phyloP scores from a whole-genome alignment of 495 filamentous ascomycete genomes.

The Xylona heveae region DNA sequence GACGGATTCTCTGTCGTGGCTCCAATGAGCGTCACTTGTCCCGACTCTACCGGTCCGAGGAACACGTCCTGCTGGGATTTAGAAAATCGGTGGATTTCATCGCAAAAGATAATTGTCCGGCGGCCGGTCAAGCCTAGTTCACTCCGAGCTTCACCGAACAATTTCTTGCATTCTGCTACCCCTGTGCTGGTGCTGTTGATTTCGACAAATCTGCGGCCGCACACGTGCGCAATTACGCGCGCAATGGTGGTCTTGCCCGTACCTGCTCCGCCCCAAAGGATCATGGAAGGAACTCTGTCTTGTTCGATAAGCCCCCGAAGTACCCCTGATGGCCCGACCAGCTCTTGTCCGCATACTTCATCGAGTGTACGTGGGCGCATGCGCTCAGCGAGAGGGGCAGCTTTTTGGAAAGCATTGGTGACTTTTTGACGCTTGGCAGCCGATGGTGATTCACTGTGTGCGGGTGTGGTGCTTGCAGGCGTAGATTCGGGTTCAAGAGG shows the following conservation, averaged over 20 bases:
- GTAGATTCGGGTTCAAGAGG: neutral
- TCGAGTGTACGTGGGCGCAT: conserved; percentile 76
- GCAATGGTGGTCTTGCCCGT: conserved; percentile 97
- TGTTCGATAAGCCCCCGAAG: conserved; percentile 79
- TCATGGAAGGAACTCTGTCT: conserved; percentile 79
- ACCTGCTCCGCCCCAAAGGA: conserved; percentile 79
- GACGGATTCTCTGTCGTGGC: conserved; percentile 94
- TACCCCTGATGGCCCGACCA: conserved; percentile 67
- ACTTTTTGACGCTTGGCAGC: conserved; percentile 38
- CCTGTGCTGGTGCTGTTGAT: conserved; percentile 85
- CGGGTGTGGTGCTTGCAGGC: neutral
- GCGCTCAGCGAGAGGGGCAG: conserved; percentile 73
- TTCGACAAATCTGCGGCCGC: conserved; percentile 73
- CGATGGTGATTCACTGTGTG: conserved; percentile 2
- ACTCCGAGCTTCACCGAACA: conserved; percentile 66
- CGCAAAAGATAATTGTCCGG: conserved; percentile 93
- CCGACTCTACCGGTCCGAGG: conserved; percentile 76
- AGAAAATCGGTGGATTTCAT: conserved; percentile 89
- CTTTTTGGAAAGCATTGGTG: conserved; percentile 33
- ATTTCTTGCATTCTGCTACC: conserved; percentile 88
- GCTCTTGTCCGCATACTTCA: conserved; percentile 76
- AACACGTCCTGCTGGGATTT: conserved; percentile 94
- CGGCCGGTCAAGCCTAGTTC: conserved; percentile 66
- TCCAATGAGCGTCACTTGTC: conserved; percentile 77
- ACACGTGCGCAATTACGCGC: conserved; percentile 66